These are phyloP conservation scores for Diplodia scrobiculata DNA, from an alignment of 2,329 filamentous ascomycete species.

Conservation along the genomic window DNA sequence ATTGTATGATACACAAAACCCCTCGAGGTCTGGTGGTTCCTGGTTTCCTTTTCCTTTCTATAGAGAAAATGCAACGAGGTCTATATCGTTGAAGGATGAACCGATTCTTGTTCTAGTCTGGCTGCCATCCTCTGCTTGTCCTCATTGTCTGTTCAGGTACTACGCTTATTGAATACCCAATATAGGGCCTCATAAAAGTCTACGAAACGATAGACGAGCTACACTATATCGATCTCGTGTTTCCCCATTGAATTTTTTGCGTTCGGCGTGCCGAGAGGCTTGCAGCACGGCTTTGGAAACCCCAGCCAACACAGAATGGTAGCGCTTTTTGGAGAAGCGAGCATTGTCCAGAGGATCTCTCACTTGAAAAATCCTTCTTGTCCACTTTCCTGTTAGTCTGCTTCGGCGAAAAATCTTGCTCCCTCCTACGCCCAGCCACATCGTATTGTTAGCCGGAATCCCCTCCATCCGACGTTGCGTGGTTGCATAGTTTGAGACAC, in stretches of 20 bases:
- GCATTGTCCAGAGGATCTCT: no score
- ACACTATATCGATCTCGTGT: no score
- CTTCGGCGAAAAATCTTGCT: background rate
- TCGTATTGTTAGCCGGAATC: background rate
- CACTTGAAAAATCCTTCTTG: background rate
- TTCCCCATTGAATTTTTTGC: no score
- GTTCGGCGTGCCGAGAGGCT: no score
- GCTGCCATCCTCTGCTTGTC: background rate
- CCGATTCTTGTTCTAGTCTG: background rate
- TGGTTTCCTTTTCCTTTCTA: background rate
- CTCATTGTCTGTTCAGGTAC: no score
- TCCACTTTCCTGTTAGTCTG: background rate
- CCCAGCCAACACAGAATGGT: no score
- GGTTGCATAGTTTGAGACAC: constrained; percentile 13
- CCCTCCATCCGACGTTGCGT: constrained; percentile 8
- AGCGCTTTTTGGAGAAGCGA: no score
- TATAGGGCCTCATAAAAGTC: no score
- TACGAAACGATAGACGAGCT: no score
- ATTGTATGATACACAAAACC: constrained; percentile 24
- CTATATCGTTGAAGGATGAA: background rate
- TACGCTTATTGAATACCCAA: no score
- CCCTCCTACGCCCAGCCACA: background rate
- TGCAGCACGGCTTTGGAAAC: no score
- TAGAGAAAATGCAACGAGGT: constrained; percentile 10
- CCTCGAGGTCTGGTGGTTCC: constrained; percentile 14